Percentiles rank a stretch among this genome's conserved stretches.
These are phyloP conservation scores for Hsuehochloa calcarea DNA, from an alignment of 176 grass and related monocot species.

Conservation along the genomic window DNA sequence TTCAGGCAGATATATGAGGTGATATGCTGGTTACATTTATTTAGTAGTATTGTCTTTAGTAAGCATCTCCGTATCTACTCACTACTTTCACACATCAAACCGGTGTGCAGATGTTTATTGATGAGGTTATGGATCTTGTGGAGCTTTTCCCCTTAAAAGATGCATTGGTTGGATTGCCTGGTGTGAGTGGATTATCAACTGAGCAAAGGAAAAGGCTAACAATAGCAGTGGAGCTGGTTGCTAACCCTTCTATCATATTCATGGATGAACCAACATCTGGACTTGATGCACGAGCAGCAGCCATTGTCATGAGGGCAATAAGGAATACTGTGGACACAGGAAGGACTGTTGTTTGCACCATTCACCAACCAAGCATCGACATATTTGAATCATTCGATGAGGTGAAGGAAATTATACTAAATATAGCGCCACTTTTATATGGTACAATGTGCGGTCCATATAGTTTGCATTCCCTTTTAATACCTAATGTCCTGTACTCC, in stretches of 20 bases:
- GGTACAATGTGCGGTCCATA: not conserved
- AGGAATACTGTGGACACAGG: constrained; percentile 79
- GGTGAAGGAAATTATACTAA: constrained; percentile 41
- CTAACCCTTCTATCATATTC: constrained; percentile 87
- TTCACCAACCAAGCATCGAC: constrained; percentile 84
- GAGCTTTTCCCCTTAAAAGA: constrained; percentile 64
- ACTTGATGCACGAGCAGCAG: constrained; percentile 79
- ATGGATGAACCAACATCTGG: constrained; percentile 94
- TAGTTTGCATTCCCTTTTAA: constrained; percentile 5
- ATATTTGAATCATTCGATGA: constrained; percentile 95
- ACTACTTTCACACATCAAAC: constrained; percentile 2
- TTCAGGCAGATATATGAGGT: not conserved
- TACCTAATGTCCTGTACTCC: not conserved
- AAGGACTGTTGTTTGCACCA: constrained; percentile 75
- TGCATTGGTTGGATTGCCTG: constrained; percentile 69
- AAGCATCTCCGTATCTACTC: not conserved
- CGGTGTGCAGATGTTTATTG: constrained; percentile 63
- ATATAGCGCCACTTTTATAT: not conserved
- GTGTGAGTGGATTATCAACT: constrained; percentile 75
- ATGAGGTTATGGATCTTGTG: constrained; percentile 89
- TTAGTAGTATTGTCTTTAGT: not conserved
- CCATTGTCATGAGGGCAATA: constrained; percentile 88
- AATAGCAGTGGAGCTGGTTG: constrained; percentile 84
- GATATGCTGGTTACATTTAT: not conserved
- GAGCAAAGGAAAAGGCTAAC: constrained; percentile 87